These are phyloP conservation scores for Aspergillus sp. DNA, from an alignment of 2,329 filamentous ascomycete genomes.

Conservation along the genomic window DNA sequence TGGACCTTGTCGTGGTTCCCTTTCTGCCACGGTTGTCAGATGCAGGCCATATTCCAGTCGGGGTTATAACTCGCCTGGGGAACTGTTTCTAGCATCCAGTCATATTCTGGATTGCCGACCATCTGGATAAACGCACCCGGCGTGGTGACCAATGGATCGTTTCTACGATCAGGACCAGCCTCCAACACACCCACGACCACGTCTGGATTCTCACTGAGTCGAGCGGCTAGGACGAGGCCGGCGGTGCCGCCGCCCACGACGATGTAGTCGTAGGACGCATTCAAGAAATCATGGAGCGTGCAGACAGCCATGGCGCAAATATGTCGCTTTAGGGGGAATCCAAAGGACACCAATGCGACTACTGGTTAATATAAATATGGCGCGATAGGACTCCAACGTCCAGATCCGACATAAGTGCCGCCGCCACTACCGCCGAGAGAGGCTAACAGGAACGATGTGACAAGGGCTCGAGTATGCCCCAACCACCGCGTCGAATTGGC, in stretches of 20 bases:
- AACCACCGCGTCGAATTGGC: too few species aligned
- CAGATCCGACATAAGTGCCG: too few species aligned
- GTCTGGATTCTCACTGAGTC: constrained; percentile 34
- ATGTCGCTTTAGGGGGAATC: too few species aligned
- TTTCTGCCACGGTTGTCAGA: constrained; percentile 1
- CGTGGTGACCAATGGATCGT: constrained; percentile 2
- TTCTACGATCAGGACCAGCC: constrained; percentile 24
- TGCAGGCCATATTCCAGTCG: too few species aligned
- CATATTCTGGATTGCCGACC: constrained; percentile 5
- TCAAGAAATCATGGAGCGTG: not conserved
- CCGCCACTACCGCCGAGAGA: too few species aligned
- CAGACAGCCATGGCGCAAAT: not conserved
- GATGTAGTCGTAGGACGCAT: constrained; percentile 17
- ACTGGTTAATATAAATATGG: too few species aligned
- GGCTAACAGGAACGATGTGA: too few species aligned
- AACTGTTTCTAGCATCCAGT: constrained; percentile 5
- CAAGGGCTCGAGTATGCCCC: too few species aligned
- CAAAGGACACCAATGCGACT: too few species aligned
- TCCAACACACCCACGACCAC: constrained; percentile 36
- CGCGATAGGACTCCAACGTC: too few species aligned
- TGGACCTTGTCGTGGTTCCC: constrained; percentile 5
- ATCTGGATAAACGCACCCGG: constrained; percentile 3
- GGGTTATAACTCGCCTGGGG: constrained; percentile 10
- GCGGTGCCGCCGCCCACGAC: constrained; percentile 46
- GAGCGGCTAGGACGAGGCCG: constrained; percentile 36